These are phyloP conservation scores for Luffa aegyptiaca DNA, from an alignment of 306 rosid species.

Conservation along the genomic window DNA sequence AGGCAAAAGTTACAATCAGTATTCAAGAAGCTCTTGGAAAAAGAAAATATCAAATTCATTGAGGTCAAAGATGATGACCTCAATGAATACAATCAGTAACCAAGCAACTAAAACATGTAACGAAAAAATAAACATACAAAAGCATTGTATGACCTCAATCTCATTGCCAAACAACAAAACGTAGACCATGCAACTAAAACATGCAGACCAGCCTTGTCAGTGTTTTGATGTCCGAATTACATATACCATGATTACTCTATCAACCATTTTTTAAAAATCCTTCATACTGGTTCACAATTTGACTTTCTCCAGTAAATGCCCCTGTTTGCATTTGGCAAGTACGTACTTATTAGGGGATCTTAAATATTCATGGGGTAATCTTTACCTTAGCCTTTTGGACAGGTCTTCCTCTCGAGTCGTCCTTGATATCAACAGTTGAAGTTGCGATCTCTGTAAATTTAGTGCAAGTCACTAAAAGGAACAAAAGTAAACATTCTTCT, in stretches of 20 bases:
- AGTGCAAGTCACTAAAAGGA: background rate
- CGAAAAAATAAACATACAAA: background rate
- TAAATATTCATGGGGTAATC: background rate
- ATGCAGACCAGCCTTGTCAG: background rate
- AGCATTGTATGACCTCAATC: background rate
- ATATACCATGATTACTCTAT: background rate
- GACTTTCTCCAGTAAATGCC: background rate
- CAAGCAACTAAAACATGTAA: background rate
- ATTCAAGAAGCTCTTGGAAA: background rate
- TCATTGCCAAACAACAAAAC: background rate
- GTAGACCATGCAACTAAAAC: background rate
- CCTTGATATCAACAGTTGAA: slow-evolving; percentile 40
- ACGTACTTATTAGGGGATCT: background rate
- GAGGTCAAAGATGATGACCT: background rate
- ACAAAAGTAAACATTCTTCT: background rate
- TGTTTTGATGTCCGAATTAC: background rate
- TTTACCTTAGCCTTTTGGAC: slow-evolving; percentile 27
- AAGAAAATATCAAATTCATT: background rate
- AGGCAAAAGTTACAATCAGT: background rate
- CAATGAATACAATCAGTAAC: too few relatives aligned
- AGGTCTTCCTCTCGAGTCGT: slow-evolving; percentile 37
- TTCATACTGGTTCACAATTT: background rate
- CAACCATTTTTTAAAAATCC: background rate
- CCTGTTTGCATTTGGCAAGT: background rate
- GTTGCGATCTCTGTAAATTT: slow-evolving; percentile 29